phyloP scores from a whole-genome alignment of 2,329 filamentous ascomycete genomes.

The Colletotrichum navitas region DNA sequence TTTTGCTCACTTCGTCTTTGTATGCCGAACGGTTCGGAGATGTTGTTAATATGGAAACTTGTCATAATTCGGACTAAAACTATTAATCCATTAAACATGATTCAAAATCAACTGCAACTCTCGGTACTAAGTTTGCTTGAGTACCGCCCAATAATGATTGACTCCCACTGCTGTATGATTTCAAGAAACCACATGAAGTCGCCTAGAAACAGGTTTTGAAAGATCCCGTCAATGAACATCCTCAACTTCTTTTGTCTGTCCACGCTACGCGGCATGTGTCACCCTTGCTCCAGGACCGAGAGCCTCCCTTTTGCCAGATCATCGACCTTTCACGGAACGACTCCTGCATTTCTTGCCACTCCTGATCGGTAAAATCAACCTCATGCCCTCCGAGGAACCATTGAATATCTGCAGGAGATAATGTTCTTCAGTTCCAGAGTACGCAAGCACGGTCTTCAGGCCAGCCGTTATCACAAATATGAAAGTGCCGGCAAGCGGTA shows the following conservation, averaged over 20 bases:
- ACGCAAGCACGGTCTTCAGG: slow-evolving; percentile 9
- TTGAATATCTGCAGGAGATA: not conserved
- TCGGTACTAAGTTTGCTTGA: too few relatives aligned
- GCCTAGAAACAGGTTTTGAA: not conserved
- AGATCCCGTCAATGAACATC: not conserved
- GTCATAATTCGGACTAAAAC: not conserved
- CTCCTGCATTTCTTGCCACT: slow-evolving; percentile 2
- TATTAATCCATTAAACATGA: not conserved
- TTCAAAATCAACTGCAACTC: not conserved
- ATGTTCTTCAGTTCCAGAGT: not conserved
- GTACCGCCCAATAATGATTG: not conserved
- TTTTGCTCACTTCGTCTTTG: not conserved
- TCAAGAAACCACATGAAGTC: not conserved
- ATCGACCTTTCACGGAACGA: slow-evolving; percentile 1
- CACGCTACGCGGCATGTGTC: slow-evolving; percentile 2
- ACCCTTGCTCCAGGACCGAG: slow-evolving; percentile 5
- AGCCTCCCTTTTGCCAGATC: not conserved
- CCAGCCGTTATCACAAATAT: not conserved
- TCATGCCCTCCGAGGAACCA: not conserved
- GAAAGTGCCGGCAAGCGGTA: not conserved
- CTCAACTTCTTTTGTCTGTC: not conserved
- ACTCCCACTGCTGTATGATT: not conserved
- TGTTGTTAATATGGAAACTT: not conserved
- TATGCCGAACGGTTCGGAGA: not conserved
- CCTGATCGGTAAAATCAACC: not conserved